A percentile compares a stretch with the other conserved stretches of the same genome.
These are phyloP conservation scores for Chlamydomonas reinhardtii DNA, from an alignment of 163 green algal genomes.

Conservation along the genomic window DNA sequence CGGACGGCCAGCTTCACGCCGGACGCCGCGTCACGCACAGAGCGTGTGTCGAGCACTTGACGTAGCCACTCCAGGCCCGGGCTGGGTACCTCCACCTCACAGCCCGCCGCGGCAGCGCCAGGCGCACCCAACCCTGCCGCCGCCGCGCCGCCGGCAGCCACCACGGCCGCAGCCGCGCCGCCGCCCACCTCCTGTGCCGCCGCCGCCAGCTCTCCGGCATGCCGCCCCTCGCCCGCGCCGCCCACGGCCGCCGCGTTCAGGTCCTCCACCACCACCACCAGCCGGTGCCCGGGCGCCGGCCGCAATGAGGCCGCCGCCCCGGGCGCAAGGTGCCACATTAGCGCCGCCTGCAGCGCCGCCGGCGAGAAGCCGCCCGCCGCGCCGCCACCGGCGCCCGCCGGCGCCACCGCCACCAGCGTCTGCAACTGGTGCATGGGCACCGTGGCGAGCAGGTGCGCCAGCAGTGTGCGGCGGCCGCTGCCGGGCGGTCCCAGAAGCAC, in stretches of 20 bases:
- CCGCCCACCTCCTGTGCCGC: slow-evolving; percentile 30
- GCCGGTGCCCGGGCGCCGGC: slow-evolving; percentile 40
- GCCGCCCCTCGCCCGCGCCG: background rate
- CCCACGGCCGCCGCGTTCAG: slow-evolving; percentile 41
- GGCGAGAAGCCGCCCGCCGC: slow-evolving; percentile 10
- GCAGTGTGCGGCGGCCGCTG: slow-evolving; percentile 47
- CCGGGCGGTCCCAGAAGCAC: slow-evolving; percentile 50
- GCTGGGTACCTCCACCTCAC: slow-evolving; percentile 24
- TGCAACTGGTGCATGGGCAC: slow-evolving; percentile 22
- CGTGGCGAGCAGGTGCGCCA: slow-evolving; percentile 51
- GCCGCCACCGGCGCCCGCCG: background rate
- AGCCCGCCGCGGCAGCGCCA: background rate
- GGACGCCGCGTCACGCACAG: slow-evolving; percentile 10
- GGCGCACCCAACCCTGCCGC: background rate
- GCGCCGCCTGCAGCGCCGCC: slow-evolving; percentile 35
- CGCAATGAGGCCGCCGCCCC: slow-evolving; percentile 8
- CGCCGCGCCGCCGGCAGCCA: background rate
- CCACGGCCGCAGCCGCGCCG: slow-evolving; percentile 6
- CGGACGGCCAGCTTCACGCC: slow-evolving; percentile 11
- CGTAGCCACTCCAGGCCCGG: slow-evolving; percentile 57
- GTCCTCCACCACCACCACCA: slow-evolving; percentile 64
- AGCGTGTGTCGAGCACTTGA: slow-evolving; percentile 39
- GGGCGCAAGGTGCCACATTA: slow-evolving; percentile 46
- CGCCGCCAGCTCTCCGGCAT: slow-evolving; percentile 27
- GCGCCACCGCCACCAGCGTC: background rate